Percentiles rank a stretch among this genome's conserved stretches.
Evolutionary conservation across 805 yeast genomes (phyloP).

Genomic region (Saccharomycodes ludwigii): DNA sequence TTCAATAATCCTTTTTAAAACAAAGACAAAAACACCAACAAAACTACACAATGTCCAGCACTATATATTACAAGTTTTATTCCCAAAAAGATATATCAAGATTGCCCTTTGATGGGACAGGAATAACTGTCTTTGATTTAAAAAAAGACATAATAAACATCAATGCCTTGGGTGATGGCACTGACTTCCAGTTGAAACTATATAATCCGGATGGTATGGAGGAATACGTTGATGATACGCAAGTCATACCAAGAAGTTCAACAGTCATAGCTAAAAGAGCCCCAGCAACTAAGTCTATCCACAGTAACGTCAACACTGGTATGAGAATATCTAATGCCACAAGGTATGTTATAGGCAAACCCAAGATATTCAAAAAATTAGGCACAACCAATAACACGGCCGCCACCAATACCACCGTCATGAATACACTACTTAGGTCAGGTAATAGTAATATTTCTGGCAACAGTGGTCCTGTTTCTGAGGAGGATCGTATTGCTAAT

Average conservation of each 20-base stretch:
- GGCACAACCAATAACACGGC: constrained; percentile 16
- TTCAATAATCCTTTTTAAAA: too few species aligned
- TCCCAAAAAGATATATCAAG: constrained; percentile 75
- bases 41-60: constrained; percentile 92
- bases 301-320: constrained; percentile 22
- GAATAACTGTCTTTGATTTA: constrained; percentile 86
- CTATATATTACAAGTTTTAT: constrained; percentile 73
- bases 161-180: constrained; percentile 72
- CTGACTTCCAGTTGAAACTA: constrained; percentile 67
- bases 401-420: constrained; percentile 8
- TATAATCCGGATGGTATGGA: constrained; percentile 60
- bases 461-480: constrained; percentile 39
- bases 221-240: constrained; percentile 79
- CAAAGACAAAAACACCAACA: too few species aligned
- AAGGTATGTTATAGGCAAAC: constrained; percentile 63
- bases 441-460: constrained; percentile 12
- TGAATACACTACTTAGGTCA: constrained; percentile 5
- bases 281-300: constrained; percentile 40
- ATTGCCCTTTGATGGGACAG: constrained; percentile 89
- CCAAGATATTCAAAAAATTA: constrained; percentile 32
- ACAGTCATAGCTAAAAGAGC: constrained; percentile 72
- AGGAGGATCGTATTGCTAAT: constrained; percentile 77
- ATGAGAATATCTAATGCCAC: constrained; percentile 42
- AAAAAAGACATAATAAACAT: constrained; percentile 79
- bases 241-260: constrained; percentile 81